Base-by-base conservation (phyloP, 768 basidiomycete species). In the Termitomyces sp. region DNA sequence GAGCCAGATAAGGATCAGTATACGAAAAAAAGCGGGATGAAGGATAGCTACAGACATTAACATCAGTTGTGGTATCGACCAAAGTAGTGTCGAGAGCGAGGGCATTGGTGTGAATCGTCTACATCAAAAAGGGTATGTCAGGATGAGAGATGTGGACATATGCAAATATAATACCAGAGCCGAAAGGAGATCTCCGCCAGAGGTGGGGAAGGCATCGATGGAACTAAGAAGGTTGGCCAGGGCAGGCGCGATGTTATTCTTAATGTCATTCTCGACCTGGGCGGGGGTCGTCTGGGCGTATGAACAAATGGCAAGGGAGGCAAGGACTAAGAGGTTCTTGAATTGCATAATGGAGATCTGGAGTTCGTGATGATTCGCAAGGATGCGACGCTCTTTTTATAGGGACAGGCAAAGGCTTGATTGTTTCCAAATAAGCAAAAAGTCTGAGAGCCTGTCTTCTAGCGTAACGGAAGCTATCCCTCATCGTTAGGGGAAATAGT, bases 101-200 rank as follows among this genome's bases (percentile, higher is more conserved):
- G 5, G 72, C 67, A 51, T 59, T 62, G 12, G 54, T 70, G 64
- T 74, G 74, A 59, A 75, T 71, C 4, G 59, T 53, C 74, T 75
- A 44, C 8, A 43, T 22, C 6, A 20, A 30, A n/a, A 5, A 18
- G 6, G 14, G 36, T 10, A 18, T 35, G 22, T 18, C 33, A 50
- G 43, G n/a, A 26, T 22, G 35, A 44, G 9, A n/a, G 38, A 28
- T 3, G 6, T 45, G 7, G 1, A 16, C 10, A 45, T 24, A 16
- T 7, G 40, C 24, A 20, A 1, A 12, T 16, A 16, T 18, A 6
- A 18, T 50, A 76, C 72, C 57, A 74, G 62, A 42, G 73, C 75
- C 26, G 35, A 35, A 26, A 53, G 8, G 4, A 75, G 61, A 4
- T 46, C 54, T 38, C 43, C 69, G 1, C 68, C 69, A 16, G 58